A percentile compares a stretch with the other conserved stretches of the same genome.
Conservation (phyloP, 1,284 basidiomycete species). For the Flammula alnicola region DNA sequence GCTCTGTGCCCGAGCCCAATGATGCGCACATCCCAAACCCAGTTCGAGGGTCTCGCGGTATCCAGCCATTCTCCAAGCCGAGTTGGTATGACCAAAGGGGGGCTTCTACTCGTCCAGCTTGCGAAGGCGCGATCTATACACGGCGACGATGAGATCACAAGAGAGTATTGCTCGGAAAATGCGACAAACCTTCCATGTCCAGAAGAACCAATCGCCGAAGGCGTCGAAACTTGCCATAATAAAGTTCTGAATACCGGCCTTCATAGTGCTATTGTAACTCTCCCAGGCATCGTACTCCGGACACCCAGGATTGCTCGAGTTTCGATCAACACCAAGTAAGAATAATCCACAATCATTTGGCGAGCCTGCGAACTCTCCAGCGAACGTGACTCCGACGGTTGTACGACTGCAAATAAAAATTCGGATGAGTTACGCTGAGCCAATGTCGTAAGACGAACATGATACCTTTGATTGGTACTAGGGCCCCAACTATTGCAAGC, state of each 20-base stretch:
- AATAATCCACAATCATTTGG: slow-evolving; percentile 73
- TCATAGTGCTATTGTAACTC: too few relatives aligned
- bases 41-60: slow-evolving; percentile 77
- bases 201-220: slow-evolving; percentile 65
- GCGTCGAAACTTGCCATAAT: slow-evolving; percentile 62
- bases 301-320: too few relatives aligned
- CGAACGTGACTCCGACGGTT: slow-evolving; percentile 67
- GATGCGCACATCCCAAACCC: slow-evolving; percentile 74
- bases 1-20: slow-evolving; percentile 52
- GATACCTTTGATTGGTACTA: slow-evolving; percentile 49
- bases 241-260: slow-evolving; percentile 60
- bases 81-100: slow-evolving; percentile 86
- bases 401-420: slow-evolving; percentile 33
- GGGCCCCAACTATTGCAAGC: slow-evolving; percentile 62
- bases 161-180: slow-evolving; percentile 4
- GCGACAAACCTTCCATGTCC: slow-evolving; percentile 65
- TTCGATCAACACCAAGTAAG: slow-evolving; percentile 59
- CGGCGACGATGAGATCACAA: not conserved
- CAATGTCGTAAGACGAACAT: not conserved
- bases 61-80: slow-evolving; percentile 80
- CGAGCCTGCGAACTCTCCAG: slow-evolving; percentile 72
- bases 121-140: slow-evolving; percentile 67
- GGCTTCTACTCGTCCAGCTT: slow-evolving; percentile 60
- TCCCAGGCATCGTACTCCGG: too few relatives aligned
- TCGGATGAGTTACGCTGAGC: not conserved